Percentiles rank a stretch among this genome's conserved stretches.
phyloP scores from a whole-genome alignment of 2,329 filamentous ascomycete species.

The Trichoderma oligosporum region DNA sequence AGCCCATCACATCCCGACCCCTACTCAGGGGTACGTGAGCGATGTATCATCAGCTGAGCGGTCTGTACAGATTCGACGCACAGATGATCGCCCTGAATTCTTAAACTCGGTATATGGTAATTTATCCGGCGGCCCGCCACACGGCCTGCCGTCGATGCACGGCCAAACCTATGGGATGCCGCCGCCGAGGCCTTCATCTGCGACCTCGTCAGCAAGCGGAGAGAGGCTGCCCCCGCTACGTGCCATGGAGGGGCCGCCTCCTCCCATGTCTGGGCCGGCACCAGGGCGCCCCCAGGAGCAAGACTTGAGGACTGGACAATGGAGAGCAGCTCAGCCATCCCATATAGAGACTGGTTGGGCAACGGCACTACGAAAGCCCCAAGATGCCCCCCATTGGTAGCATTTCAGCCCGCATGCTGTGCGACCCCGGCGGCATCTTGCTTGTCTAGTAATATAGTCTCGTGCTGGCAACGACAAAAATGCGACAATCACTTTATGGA shows the following conservation, averaged over 20 bases:
- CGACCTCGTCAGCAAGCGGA: slow-evolving; percentile 36
- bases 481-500: neutral
- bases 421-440: neutral
- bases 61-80: slow-evolving; percentile 45
- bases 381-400: slow-evolving; percentile 24
- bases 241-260: slow-evolving; percentile 38
- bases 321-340: slow-evolving; percentile 33
- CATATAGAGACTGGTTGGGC: slow-evolving; percentile 38
- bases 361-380: slow-evolving; percentile 29
- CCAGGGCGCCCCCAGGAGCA: slow-evolving; percentile 34
- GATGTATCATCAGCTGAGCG: slow-evolving; percentile 45
- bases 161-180: slow-evolving; percentile 36
- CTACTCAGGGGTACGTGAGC: slow-evolving; percentile 36
- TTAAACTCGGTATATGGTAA: slow-evolving; percentile 39
- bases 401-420: neutral
- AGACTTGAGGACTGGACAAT: slow-evolving; percentile 36
- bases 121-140: slow-evolving; percentile 32
- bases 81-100: slow-evolving; percentile 46
- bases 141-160: slow-evolving; percentile 42
- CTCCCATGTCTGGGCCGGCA: slow-evolving; percentile 23
- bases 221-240: slow-evolving; percentile 49
- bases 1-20: slow-evolving; percentile 27
- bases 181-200: slow-evolving; percentile 38
- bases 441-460: neutral
- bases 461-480: slow-evolving; percentile 4